Conservation (phyloP, 2,329 filamentous ascomycete genomes). For the Botryosphaeria agaves region DNA sequence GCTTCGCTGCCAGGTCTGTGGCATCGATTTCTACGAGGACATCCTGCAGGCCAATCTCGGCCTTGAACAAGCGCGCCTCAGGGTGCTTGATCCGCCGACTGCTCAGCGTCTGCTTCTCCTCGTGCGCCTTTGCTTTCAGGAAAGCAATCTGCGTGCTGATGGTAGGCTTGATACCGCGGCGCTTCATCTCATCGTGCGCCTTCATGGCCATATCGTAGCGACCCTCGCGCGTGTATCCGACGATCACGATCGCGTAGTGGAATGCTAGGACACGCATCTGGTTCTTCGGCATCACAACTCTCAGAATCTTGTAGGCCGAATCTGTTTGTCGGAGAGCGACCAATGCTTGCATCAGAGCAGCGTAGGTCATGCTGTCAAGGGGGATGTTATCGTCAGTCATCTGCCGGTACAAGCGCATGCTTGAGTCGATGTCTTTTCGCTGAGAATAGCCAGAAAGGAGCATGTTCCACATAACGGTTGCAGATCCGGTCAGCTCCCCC, state of each 20-base stretch:
- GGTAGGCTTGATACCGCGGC: slow-evolving; percentile 19
- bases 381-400: slow-evolving; percentile 36
- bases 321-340: slow-evolving; percentile 33
- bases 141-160: slow-evolving; percentile 26
- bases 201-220: slow-evolving; percentile 29
- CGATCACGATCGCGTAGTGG: slow-evolving; percentile 37
- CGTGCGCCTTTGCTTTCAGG: slow-evolving; percentile 15
- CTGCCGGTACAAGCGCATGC: slow-evolving; percentile 33
- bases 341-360: slow-evolving; percentile 41
- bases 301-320: slow-evolving; percentile 36
- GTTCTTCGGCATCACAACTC: slow-evolving; percentile 30
- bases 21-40: slow-evolving; percentile 20
- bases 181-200: slow-evolving; percentile 28
- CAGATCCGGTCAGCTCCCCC: slow-evolving; percentile 30
- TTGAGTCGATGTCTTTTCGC: slow-evolving; percentile 38
- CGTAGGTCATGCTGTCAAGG: slow-evolving; percentile 40
- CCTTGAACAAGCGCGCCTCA: slow-evolving; percentile 16
- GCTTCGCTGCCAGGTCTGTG: slow-evolving; percentile 25
- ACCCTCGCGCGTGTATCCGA: slow-evolving; percentile 25
- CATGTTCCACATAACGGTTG: slow-evolving; percentile 60
- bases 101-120: slow-evolving; percentile 21
- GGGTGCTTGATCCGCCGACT: slow-evolving; percentile 16
- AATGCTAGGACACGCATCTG: slow-evolving; percentile 26
- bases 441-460: slow-evolving; percentile 53
- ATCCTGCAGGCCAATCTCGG: slow-evolving; percentile 19